Evolutionary conservation across 2,329 filamentous ascomycete species (phyloP), one percentile per base, ranked within the genome.

Genomic region (Fusarium lyarnte): DNA sequence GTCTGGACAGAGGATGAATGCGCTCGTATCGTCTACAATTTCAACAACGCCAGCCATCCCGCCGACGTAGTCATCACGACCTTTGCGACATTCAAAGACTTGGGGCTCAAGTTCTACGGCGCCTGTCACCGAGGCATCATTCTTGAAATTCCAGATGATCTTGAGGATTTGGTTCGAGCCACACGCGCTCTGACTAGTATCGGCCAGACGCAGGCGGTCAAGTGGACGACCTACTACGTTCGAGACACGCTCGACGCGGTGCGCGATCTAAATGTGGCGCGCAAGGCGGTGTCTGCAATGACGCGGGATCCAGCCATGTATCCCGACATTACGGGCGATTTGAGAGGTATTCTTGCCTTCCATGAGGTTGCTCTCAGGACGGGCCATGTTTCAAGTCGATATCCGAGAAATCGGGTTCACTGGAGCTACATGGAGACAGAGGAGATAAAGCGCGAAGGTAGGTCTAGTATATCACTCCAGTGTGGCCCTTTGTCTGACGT

Each of bases 1-100:
- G 27, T 29, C 17, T 13, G 5, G 8, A 23, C 17, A 8, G 8
- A 13, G 7, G 3, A 14, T 1, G 38, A 53, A 2, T 33, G 36
- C 6, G 5, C 4, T 1, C 2, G 6, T 1, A 13, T 19, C 25
- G 17, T 25, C 16, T 2, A 3, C 8, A 3, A 13, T 5, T 64
- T 61, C 39, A 61, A 52, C 33, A 33, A 46, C 6, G 3, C 5
- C 1, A 8, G 16, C 1, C 19, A 39, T 5, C 14, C 7, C 0
- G 31, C 29, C 13, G 57, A 64, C 11, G 55, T 6, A 3, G 10
- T 64, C 9, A 46, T 64, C 31, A 60, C 54, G 8, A 61, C 61
- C 2, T 64, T 45, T 8, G 19, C 16, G 10, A 11, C 21, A 4
- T 19, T 58, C 4, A 43, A 21, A 6, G 21, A 3, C 3, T 8